A percentile compares a stretch with the other conserved stretches of the same genome.
phyloP scores from a whole-genome alignment of 2,329 filamentous ascomycete genomes.

The Phialophora verrucosa region DNA sequence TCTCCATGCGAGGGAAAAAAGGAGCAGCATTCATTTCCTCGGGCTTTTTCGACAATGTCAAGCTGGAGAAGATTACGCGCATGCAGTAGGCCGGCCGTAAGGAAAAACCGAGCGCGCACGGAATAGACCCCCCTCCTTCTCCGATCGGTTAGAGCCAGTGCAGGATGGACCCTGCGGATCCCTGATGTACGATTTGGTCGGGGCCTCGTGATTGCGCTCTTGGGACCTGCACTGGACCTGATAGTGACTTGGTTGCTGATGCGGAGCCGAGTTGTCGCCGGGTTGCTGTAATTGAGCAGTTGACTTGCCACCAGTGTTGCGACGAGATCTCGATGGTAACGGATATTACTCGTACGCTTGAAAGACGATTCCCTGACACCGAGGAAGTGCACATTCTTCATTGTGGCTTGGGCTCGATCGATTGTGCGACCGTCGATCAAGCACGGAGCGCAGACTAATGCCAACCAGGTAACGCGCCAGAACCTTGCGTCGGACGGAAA shows the following conservation, averaged over 20 bases:
- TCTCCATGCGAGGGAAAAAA: constrained; percentile 3
- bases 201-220: constrained; percentile 4
- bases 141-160: constrained; percentile 2
- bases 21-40: background rate
- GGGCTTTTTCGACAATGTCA: background rate
- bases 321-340: background rate
- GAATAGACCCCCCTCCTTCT: background rate
- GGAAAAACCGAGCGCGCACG: constrained; percentile 15
- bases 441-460: background rate
- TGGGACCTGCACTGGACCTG: background rate
- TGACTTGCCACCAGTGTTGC: background rate
- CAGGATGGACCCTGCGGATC: background rate
- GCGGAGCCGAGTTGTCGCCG: constrained; percentile 15
- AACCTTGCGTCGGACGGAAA: constrained; percentile 18
- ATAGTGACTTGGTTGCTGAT: background rate
- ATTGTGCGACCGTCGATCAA: constrained; percentile 11
- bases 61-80: background rate
- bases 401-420: background rate
- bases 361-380: background rate
- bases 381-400: background rate
- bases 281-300: background rate
- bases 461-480: background rate
- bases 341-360: background rate
- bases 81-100: constrained; percentile 16
- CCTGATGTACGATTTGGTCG: constrained; percentile 12